A percentile compares a stretch with the other conserved stretches of the same genome.
Conservation (phyloP, 768 basidiomycete species). For the Strobilomyces confusus region DNA sequence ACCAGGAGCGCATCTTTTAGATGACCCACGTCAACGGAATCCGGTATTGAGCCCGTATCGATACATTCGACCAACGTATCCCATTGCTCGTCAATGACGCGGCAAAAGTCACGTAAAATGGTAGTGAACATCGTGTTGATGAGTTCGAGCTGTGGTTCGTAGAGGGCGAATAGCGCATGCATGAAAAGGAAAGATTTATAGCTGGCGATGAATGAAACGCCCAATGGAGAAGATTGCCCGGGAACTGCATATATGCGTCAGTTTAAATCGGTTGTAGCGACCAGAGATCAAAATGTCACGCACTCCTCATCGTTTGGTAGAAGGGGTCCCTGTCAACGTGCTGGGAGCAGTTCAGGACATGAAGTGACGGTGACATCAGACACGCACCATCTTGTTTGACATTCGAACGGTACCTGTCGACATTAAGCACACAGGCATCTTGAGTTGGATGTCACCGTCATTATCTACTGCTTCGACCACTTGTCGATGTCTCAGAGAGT, state of each 20-base stretch:
- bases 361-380: not conserved
- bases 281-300: not conserved
- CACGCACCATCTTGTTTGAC: conserved; percentile 16
- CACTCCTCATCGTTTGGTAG: conserved; percentile 7
- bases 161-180: conserved; percentile 22
- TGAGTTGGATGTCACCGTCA: conserved; percentile 9
- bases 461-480: conserved; percentile 8
- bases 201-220: conserved; percentile 15
- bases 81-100: conserved; percentile 19
- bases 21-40: conserved; percentile 9
- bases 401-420: conserved; percentile 22
- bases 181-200: conserved; percentile 22
- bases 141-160: conserved; percentile 18
- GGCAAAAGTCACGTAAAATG: conserved; percentile 21
- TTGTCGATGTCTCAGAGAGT: conserved; percentile 18
- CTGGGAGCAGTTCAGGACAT: conserved; percentile 6
- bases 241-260: conserved; percentile 9
- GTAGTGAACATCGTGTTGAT: conserved; percentile 23
- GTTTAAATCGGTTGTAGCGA: not conserved
- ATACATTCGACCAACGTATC: conserved; percentile 19
- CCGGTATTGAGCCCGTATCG: conserved; percentile 12
- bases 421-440: conserved; percentile 18
- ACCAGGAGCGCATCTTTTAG: conserved; percentile 14
- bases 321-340: conserved; percentile 11
- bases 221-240: conserved; percentile 14